phyloP scores from a whole-genome alignment of 2,329 filamentous ascomycete species.

The Apiospora kogelbergensis region DNA sequence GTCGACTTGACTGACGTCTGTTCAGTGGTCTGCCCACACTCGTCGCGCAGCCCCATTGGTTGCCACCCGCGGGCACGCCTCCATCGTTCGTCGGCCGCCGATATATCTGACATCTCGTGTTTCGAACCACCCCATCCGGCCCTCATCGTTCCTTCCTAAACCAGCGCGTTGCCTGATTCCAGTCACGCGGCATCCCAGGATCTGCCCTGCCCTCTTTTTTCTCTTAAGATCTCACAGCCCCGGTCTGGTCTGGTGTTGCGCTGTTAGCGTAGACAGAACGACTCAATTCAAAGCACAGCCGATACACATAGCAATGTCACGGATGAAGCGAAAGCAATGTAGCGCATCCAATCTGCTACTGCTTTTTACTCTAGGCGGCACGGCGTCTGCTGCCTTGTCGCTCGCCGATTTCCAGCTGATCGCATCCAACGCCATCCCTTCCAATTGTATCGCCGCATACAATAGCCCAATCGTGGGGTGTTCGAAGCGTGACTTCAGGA shows the following conservation, averaged over 20 bases:
- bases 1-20: not conserved
- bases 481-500: conserved; percentile 10
- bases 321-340: conserved; percentile 1
- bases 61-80: not conserved
- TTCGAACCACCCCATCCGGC: not conserved
- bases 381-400: conserved; percentile 10
- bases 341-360: not conserved
- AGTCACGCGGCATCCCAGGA: not conserved
- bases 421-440: conserved; percentile 13
- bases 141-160: not conserved
- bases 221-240: not conserved
- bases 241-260: not conserved
- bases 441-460: conserved; percentile 14
- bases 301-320: not conserved
- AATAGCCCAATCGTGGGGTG: conserved; percentile 12
- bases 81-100: not conserved
- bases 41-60: not conserved
- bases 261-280: not conserved
- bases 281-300: not conserved
- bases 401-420: conserved; percentile 15
- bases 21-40: not conserved
- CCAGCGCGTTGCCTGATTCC: not conserved
- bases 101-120: conserved; percentile 3
- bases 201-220: conserved; percentile 1
- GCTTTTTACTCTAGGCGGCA: not conserved